A percentile compares a stretch with the other conserved stretches of the same genome.
Evolutionary conservation across 1,284 basidiomycete genomes (phyloP).

Genomic region (Rhizopogon parksii): DNA sequence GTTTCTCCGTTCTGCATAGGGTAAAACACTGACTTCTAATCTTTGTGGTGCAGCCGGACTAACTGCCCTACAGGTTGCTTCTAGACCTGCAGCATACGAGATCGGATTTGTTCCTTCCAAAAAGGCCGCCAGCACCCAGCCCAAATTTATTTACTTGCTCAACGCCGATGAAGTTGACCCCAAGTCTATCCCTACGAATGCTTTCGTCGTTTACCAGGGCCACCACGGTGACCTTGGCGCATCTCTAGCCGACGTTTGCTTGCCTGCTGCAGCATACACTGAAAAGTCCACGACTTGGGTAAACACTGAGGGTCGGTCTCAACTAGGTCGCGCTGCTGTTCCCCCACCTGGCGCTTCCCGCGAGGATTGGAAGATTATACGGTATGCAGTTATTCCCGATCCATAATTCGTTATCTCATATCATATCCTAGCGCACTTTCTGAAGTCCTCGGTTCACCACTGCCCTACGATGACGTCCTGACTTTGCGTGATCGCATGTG

Average conservation of each 20-base stretch:
- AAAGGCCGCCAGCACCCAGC: conserved; percentile 66
- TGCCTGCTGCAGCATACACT: conserved; percentile 93
- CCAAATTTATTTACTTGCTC: conserved; percentile 97
- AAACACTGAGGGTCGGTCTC: conserved; percentile 94
- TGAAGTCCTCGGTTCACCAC: conserved; percentile 73
- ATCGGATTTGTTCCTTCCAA: conserved; percentile 87
- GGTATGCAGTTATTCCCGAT: conserved; percentile 39
- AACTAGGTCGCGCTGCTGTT: conserved; percentile 89
- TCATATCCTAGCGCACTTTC: conserved; percentile 75
- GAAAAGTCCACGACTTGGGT: conserved; percentile 95
- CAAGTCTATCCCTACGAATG: conserved; percentile 84
- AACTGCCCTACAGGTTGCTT: conserved; percentile 53
- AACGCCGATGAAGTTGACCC: conserved; percentile 95
- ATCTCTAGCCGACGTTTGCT: conserved; percentile 91
- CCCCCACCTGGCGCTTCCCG: conserved; percentile 91
- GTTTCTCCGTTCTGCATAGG: conserved; percentile 89
- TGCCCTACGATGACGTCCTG: conserved; percentile 92
- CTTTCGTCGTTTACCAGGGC: conserved; percentile 98
- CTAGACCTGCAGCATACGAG: conserved; percentile 93
- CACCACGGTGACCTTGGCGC: conserved; percentile 98
- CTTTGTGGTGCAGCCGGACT: conserved; percentile 17
- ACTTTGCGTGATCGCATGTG: conserved; percentile 90
- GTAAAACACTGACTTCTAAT: conserved; percentile 33
- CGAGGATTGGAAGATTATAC: conserved; percentile 99
- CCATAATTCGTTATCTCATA: conserved; percentile 1